Evolutionary conservation across 176 grass and related monocot species (phyloP), one percentile per base, ranked within the genome.

Genomic region (Lolium rigidum): DNA sequence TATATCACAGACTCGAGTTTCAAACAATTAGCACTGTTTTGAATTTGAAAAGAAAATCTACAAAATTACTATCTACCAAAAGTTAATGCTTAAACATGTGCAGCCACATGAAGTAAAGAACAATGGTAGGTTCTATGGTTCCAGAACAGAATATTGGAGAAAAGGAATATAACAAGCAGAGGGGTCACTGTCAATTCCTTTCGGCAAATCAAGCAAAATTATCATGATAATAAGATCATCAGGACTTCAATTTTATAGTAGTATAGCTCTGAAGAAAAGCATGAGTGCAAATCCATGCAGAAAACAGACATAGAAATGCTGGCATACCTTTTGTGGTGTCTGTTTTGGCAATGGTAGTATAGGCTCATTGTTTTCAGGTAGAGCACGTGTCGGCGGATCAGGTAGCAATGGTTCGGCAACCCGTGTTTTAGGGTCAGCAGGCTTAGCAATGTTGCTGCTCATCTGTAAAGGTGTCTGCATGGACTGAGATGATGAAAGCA

Each of bases 281-380:
- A 44, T 66, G 59, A 35, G 74, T 21, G 41, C 0, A 46, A 63
- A 72, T 9, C 43, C 74, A 4, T 14, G 48, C 59, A 71, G 3
- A 39, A 80, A 9, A 49, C 41, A 81, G 35, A 9, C 65, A 54
- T 9, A 76, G 28, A 58, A 78, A 74, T 55, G 63, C 1, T 7
- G 81, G 17, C 38, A 79, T 84, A 94, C 92, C 92, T 82, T 90
- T 52, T 92, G 94, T 68, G 77, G 59, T 76, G 75, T 73, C 41
- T 91, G 86, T 80, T 86, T 90, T 5, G 94, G 94, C 60, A 92
- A 87, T 82, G 94, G 94, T n/a, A 97, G 74, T 89, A 94, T 94
- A 35, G 94, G 92, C 47, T 92, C 91, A 67, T 84, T 94, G 68
- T 82, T 76, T 84, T 97, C 94, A 70, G 79, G 77, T 43, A 87